These are phyloP conservation scores for Acacia confusa DNA, from an alignment of 306 rosid genomes.

Conservation along the genomic window DNA sequence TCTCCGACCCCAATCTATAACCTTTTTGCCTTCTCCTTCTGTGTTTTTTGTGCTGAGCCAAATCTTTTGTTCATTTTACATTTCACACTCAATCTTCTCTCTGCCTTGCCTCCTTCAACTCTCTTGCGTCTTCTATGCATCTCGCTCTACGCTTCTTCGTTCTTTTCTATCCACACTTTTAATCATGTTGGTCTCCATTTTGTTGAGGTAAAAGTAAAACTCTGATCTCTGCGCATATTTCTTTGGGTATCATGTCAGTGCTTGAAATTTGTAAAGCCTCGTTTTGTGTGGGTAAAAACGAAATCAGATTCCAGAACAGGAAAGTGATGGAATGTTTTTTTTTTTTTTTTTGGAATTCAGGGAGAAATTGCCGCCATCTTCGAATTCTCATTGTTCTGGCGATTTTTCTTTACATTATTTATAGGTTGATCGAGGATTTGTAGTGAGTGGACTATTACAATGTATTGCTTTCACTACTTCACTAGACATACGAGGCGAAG, in stretches of 20 bases:
- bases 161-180: not conserved
- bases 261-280: not conserved
- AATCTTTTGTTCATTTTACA: not conserved
- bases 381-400: not conserved
- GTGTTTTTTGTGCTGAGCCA: not conserved
- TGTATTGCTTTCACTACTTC: slow-evolving; percentile 64
- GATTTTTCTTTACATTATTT: not conserved
- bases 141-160: not conserved
- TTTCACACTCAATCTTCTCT: not conserved
- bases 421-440: not conserved
- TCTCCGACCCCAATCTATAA: not conserved
- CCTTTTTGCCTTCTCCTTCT: not conserved
- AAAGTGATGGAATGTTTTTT: not conserved
- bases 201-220: not conserved
- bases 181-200: not conserved
- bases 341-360: not conserved
- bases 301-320: not conserved
- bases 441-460: slow-evolving; percentile 12
- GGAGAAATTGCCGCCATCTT: not conserved
- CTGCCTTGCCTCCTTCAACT: not conserved
- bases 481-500: slow-evolving; percentile 48
- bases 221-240: not conserved
- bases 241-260: not conserved
- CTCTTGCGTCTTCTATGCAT: not conserved
- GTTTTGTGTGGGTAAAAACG: not conserved